These are phyloP conservation scores for Zizania palustris DNA, from an alignment of 202 grass and related monocot species.

Conservation along the genomic window DNA sequence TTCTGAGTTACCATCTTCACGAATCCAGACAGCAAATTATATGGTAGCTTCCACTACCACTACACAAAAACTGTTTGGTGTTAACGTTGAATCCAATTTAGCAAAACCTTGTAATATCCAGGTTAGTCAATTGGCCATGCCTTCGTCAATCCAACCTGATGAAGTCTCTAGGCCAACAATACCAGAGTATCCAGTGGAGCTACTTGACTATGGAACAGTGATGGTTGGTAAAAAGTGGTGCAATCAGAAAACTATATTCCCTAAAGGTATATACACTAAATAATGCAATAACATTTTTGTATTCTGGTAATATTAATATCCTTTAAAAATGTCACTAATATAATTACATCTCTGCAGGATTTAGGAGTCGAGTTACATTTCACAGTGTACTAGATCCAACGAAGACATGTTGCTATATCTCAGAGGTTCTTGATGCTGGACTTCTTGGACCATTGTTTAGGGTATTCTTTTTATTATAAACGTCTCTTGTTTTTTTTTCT, in stretches of 20 bases:
- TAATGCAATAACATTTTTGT: conserved; percentile 3
- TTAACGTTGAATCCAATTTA: conserved; percentile 56
- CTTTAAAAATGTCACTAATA: conserved; percentile 15
- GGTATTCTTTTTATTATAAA: conserved; percentile 49
- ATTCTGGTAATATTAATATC: not conserved
- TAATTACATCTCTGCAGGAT: conserved; percentile 57
- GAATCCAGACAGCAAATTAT: conserved; percentile 33
- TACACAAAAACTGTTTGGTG: conserved; percentile 65
- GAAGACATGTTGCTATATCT: conserved; percentile 69
- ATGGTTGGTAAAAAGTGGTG: conserved; percentile 70
- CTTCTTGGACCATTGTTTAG: conserved; percentile 68
- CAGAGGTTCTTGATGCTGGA: conserved; percentile 81
- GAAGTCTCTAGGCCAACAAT: not conserved
- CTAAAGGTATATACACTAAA: conserved; percentile 63
- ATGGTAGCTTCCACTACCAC: conserved; percentile 36
- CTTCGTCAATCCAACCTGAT: conserved; percentile 38
- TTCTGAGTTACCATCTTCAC: conserved; percentile 35
- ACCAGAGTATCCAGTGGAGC: conserved; percentile 41
- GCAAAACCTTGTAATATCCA: conserved; percentile 35
- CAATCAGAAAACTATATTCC: conserved; percentile 69
- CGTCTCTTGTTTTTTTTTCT: conserved; percentile 21
- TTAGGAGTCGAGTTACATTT: conserved; percentile 77
- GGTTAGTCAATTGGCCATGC: conserved; percentile 34
- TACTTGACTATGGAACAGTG: conserved; percentile 59
- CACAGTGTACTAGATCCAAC: conserved; percentile 66